Base-by-base conservation (phyloP, 495 filamentous ascomycete genomes). In the Aspergillus asperescens region DNA sequence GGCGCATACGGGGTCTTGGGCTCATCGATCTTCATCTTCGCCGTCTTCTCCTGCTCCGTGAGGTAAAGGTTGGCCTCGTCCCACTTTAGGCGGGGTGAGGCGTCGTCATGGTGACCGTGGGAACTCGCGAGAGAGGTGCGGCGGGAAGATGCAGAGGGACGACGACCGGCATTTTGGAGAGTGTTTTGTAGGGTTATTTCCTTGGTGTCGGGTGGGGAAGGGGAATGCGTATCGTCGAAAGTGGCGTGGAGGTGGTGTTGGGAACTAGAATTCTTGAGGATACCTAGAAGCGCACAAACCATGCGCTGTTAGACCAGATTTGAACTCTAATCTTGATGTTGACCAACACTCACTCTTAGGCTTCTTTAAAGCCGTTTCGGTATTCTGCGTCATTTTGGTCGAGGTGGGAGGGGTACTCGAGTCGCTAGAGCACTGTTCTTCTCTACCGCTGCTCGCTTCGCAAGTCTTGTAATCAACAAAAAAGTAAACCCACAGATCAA, bases 11-110 rank as follows among this genome's bases (percentile, higher is more conserved):
- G 93, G 15, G 93, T 98, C 78, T 98, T 98, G 42, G 93, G 93
- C 72, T 98, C 93, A 58, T 88, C 84, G 62, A 98, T 97, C 77
- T 97, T 97, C 94, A 97, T 97, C 39, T 92, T 97, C 25, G 86
- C 81, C 29, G 83, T 89, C 65, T 88, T 90, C 69, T 97, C 88
- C 67, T 96, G 93, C 72, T 97, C 93, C 4, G 90, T 89, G 10
- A 97, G 77, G 67, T 96, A 97, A 18, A 98, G 76, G 58, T 97
- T 97, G 18, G 89, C 93, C 67, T 98, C 93, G 62, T 98, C 93
- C 93, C 93, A 98, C 66, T 96, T 94, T 50, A 98, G 76, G 10
- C 91, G 85, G 63, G 85, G 82, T 32, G 77, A 78, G 46, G 77
- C 77, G 20, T 86, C 83, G 16, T 79, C 75, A 5, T 68, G 64